phyloP scores from a whole-genome alignment of 345 rosid genomes.

The Gossypium herbaceum region DNA sequence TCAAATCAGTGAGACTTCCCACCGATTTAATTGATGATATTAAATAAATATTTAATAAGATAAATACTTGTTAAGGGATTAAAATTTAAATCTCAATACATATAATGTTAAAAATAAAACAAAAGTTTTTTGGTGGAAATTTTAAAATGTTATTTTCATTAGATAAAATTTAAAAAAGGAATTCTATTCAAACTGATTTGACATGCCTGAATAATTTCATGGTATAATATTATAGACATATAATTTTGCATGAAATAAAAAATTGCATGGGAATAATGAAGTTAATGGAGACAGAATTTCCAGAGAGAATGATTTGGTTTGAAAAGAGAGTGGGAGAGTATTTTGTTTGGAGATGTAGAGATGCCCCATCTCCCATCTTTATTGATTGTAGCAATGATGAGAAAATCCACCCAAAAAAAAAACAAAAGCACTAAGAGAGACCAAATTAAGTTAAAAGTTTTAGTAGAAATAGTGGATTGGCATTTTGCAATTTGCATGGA shows the following conservation, averaged over 20 bases:
- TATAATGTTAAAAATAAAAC: no score
- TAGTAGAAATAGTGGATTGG: conserved; percentile 31
- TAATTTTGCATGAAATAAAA: conserved; percentile 24
- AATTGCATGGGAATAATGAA: conserved; percentile 31
- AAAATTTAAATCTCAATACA: no score
- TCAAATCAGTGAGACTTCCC: no score
- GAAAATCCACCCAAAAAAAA: conserved; percentile 32
- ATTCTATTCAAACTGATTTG: no score
- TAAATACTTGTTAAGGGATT: no score
- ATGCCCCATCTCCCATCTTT: conserved; percentile 21
- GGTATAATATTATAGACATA: not conserved
- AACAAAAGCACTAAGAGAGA: conserved; percentile 7
- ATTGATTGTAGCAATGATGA: conserved; percentile 68
- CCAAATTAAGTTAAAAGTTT: conserved; percentile 21
- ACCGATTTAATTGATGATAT: no score
- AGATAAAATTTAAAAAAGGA: no score
- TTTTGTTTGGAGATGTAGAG: conserved; percentile 27
- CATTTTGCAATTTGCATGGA: not conserved
- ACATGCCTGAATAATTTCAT: not conserved
- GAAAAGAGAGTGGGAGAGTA: conserved; percentile 24
- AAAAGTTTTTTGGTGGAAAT: no score
- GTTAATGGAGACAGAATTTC: conserved; percentile 71
- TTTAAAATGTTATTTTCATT: no score
- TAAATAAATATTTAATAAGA: no score
- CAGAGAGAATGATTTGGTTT: conserved; percentile 58